A percentile compares a stretch with the other conserved stretches of the same genome.
These are phyloP conservation scores for Calonectria naviculata DNA, from an alignment of 2,329 filamentous ascomycete species.

Conservation along the genomic window DNA sequence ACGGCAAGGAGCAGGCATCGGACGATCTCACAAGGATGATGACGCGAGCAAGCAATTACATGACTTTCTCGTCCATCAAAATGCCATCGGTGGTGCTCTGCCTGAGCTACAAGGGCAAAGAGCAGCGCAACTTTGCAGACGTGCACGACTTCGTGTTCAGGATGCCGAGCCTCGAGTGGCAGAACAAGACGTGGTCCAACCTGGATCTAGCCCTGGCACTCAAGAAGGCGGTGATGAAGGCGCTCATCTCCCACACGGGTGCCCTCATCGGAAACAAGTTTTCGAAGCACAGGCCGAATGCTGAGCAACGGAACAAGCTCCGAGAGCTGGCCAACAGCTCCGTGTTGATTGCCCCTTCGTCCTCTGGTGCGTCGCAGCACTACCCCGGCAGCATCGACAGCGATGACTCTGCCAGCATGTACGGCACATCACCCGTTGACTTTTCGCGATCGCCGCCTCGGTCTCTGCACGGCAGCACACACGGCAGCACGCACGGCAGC, in stretches of 20 bases:
- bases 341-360: constrained; percentile 67
- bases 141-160: constrained; percentile 98
- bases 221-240: constrained; percentile 94
- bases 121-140: constrained; percentile 95
- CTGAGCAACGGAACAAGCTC: constrained; percentile 80
- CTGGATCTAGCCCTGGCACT: constrained; percentile 91
- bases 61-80: constrained; percentile 96
- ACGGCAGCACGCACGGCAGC: constrained; percentile 59
- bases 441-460: constrained; percentile 69
- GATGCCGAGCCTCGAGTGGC: constrained; percentile 92
- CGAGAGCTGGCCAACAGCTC: constrained; percentile 87
- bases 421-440: constrained; percentile 65
- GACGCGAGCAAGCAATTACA: constrained; percentile 92
- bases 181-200: constrained; percentile 99
- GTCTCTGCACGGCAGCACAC: constrained; percentile 60
- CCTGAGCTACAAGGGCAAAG: constrained; percentile 95
- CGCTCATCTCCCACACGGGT: constrained; percentile 93
- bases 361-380: constrained; percentile 48
- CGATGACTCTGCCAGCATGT: constrained; percentile 67
- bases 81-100: constrained; percentile 96
- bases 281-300: constrained; percentile 85
- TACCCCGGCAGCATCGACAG: constrained; percentile 59
- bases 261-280: constrained; percentile 99
- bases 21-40: constrained; percentile 99
- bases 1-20: constrained; percentile 67